Percentiles rank a stretch among this genome's conserved stretches.
Evolutionary conservation across 2,329 filamentous ascomycete genomes (phyloP).

Genomic region (Fusarium continuum): DNA sequence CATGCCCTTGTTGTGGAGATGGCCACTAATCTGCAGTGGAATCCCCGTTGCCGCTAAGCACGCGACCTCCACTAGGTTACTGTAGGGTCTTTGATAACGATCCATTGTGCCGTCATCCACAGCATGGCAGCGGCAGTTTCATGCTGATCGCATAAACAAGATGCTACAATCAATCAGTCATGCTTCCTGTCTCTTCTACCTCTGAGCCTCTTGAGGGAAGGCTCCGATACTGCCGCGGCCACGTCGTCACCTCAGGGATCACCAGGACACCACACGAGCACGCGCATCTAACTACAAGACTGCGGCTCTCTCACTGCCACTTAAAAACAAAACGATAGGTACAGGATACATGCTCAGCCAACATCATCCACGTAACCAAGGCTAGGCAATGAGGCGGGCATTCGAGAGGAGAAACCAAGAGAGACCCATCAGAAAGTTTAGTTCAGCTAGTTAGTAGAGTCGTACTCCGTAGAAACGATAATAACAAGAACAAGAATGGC

Average conservation of each 20-base stretch:
- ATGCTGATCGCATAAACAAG: neutral
- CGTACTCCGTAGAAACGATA: neutral
- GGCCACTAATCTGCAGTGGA: conserved; percentile 11
- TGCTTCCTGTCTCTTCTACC: neutral
- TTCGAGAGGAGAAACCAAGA: neutral
- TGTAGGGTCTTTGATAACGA: conserved; percentile 39
- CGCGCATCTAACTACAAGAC: conserved; percentile 1
- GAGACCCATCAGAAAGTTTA: neutral
- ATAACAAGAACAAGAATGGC: neutral
- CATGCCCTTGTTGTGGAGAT: conserved; percentile 18
- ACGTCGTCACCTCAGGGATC: conserved; percentile 14
- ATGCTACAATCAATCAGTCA: neutral
- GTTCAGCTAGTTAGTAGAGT: neutral
- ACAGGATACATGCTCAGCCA: neutral
- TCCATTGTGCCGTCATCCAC: neutral
- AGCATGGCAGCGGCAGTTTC: neutral
- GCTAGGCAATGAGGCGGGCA: conserved; percentile 1
- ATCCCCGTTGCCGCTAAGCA: conserved; percentile 35
- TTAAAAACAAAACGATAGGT: conserved; percentile 19
- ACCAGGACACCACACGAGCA: conserved; percentile 1
- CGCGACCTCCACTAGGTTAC: conserved; percentile 34
- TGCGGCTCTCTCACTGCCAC: conserved; percentile 12
- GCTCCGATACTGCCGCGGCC: conserved; percentile 1
- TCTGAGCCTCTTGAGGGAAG: neutral
- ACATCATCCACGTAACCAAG: neutral